Conservation (phyloP, 2,329 filamentous ascomycete genomes). For the Zasmidium cellare region DNA sequence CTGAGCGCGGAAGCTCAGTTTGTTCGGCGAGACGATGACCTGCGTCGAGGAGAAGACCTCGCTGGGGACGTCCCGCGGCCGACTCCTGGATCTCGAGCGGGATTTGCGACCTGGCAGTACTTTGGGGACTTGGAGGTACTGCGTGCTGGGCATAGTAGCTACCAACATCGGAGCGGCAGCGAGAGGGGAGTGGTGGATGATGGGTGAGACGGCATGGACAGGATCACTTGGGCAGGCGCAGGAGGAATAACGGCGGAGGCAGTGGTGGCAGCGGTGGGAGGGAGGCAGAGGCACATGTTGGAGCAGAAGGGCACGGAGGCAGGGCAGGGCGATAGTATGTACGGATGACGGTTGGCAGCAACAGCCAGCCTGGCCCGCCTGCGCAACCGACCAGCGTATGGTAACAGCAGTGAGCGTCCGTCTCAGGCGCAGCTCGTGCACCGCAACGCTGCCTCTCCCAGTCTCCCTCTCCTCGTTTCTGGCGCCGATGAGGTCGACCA, state of each 20-base stretch:
- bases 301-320: neutral
- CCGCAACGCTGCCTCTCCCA: neutral
- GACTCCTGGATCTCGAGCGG: slow-evolving; percentile 33
- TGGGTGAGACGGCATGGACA: slow-evolving; percentile 1
- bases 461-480: too few relatives aligned
- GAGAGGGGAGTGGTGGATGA: neutral
- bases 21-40: slow-evolving; percentile 24
- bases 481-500: slow-evolving; percentile 18
- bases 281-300: slow-evolving; percentile 3
- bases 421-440: neutral
- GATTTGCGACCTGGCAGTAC: slow-evolving; percentile 33
- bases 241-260: neutral
- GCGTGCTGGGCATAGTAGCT: slow-evolving; percentile 24
- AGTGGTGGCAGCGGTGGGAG: neutral
- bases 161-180: slow-evolving; percentile 16
- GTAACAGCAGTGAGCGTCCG: too few relatives aligned
- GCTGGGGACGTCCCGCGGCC: slow-evolving; percentile 22
- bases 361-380: too few relatives aligned
- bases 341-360: slow-evolving; percentile 10
- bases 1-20: slow-evolving; percentile 25
- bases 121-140: slow-evolving; percentile 40
- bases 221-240: neutral
- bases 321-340: slow-evolving; percentile 13
- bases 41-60: slow-evolving; percentile 26
- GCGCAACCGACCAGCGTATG: too few relatives aligned